These are phyloP conservation scores for Talaromyces atroroseus DNA, from an alignment of 2,329 filamentous ascomycete genomes.

Conservation along the genomic window DNA sequence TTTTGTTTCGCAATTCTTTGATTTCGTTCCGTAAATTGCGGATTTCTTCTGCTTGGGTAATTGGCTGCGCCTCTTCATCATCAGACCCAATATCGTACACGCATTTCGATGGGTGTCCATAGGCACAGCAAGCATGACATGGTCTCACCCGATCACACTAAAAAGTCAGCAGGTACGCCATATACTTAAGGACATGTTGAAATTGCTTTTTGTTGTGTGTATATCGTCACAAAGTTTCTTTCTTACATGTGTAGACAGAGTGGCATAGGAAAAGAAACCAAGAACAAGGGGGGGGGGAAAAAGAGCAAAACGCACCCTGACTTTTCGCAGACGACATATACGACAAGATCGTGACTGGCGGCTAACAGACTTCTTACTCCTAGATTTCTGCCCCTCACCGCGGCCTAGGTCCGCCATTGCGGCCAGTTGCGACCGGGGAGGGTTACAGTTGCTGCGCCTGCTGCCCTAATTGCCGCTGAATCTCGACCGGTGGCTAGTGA, in stretches of 20 bases:
- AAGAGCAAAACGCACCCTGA: slow-evolving; percentile 27
- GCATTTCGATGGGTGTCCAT: slow-evolving; percentile 35
- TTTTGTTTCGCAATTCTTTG: slow-evolving; percentile 23
- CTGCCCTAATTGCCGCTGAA: background rate
- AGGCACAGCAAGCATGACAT: slow-evolving; percentile 36
- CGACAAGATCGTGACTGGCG: slow-evolving; percentile 35
- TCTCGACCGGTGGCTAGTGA: background rate
- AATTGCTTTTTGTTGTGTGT: background rate
- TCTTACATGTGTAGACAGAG: slow-evolving; percentile 14
- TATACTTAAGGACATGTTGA: background rate
- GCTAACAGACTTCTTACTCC: slow-evolving; percentile 19
- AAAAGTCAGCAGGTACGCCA: background rate
- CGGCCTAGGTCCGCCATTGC: slow-evolving; percentile 11
- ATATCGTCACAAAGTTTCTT: background rate
- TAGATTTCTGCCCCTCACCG: slow-evolving; percentile 5
- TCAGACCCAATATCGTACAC: slow-evolving; percentile 27
- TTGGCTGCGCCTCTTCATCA: slow-evolving; percentile 29
- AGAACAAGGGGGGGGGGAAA: background rate
- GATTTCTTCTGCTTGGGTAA: slow-evolving; percentile 35
- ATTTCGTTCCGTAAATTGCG: slow-evolving; percentile 31
- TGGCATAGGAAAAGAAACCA: background rate
- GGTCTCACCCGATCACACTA: slow-evolving; percentile 37
- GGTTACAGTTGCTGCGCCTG: slow-evolving; percentile 8
- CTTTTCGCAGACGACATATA: slow-evolving; percentile 34
- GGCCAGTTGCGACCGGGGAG: slow-evolving; percentile 10